Conservation (phyloP, 192 early-diverging fungal genomes). For the Backusella parvicylindrica region DNA sequence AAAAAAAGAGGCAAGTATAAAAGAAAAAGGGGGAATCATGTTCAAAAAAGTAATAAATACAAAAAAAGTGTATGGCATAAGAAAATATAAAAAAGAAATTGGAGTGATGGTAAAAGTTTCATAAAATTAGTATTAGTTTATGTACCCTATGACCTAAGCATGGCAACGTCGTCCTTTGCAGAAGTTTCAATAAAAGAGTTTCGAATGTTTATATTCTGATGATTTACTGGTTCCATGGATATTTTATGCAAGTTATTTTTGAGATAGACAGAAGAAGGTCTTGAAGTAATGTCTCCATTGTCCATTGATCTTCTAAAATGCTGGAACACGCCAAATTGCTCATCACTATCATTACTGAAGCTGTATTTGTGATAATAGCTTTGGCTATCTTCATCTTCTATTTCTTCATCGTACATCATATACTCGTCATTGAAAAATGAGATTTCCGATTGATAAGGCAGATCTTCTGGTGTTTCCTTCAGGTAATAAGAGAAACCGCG, state of each 20-base stretch:
- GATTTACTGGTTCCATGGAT: background rate
- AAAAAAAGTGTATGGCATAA: background rate
- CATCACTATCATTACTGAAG: background rate
- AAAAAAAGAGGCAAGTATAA: background rate
- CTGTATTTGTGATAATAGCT: background rate
- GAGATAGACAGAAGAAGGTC: background rate
- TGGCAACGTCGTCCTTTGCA: background rate
- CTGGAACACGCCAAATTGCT: background rate
- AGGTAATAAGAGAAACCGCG: background rate
- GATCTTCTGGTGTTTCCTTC: too few species aligned
- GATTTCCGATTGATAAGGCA: background rate
- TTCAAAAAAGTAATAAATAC: background rate
- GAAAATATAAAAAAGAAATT: background rate
- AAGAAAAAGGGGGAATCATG: background rate
- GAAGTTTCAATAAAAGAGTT: background rate
- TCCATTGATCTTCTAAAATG: background rate
- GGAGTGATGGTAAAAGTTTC: background rate
- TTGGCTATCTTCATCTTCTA: background rate
- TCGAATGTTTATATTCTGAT: background rate
- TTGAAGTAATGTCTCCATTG: background rate
- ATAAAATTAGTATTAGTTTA: background rate
- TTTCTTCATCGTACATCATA: background rate
- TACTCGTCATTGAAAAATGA: background rate
- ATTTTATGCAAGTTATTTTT: background rate
- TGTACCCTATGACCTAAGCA: background rate